Evolutionary conservation across 2,329 filamentous ascomycete species (phyloP), one percentile per base, ranked within the genome.

Genomic region (Fusarium ramigenum): DNA sequence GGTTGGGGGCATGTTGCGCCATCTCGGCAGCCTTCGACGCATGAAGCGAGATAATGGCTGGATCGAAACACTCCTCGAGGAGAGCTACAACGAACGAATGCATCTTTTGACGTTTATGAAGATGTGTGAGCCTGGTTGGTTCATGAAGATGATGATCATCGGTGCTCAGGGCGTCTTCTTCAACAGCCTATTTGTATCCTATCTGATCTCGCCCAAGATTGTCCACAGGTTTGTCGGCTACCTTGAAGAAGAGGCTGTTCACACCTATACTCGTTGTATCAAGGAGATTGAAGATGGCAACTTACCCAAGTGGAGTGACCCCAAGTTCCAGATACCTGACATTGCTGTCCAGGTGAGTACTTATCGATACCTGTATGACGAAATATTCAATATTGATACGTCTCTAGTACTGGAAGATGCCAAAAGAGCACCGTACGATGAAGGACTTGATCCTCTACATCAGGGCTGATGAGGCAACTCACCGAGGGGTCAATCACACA

Each of bases 181-280:
- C 89, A 99, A 99, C 84, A 89, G 91, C 73, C 90, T 98, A 81
- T 98, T 99, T 87, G 68, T 97, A 70, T 88, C 92, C 52, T 98
- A 98, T 83, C 90, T 99, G 39, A 79, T 97, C 68, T 94, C 92
- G 3, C 96, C 96, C 11, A 91, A 92, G 69, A 96, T 94, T 72
- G 96, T 93, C 79, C 96, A 99, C 82, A 92, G 96, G 49, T 98
- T 99, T 82, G 95, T 98, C 60, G 96, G 95, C 4, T 98, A 98
- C 78, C 90, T 99, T 18, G 96, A 99, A 83, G 96, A 99, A 82
- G 96, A 99, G 83, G 96, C 96, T 14, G 96, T 98, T 4, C 89
- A 97, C 79, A 99, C 96, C 0, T 99, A 99, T 85, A 96, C 94
- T 1, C 91, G 95, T 56, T 93, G 94, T 69, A 93, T 98, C 77